phyloP scores from a whole-genome alignment of 73 alveolate species.

The Paramecium caudatum region DNA sequence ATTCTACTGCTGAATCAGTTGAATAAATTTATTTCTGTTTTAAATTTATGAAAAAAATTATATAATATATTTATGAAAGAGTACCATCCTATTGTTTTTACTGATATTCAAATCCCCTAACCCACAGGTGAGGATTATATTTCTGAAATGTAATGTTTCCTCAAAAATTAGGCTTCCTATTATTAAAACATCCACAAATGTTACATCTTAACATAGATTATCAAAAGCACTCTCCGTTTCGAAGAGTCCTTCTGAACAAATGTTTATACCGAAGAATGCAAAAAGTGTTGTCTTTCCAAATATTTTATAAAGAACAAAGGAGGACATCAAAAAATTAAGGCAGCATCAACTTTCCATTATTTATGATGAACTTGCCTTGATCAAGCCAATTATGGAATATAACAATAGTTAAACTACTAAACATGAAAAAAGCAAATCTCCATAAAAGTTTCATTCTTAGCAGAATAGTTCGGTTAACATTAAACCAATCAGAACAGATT shows the following conservation, averaged over 20 bases:
- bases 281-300: neutral
- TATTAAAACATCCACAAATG: neutral
- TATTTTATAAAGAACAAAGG: constrained; percentile 4
- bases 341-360: neutral
- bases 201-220: neutral
- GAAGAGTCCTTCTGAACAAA: neutral
- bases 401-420: neutral
- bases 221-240: neutral
- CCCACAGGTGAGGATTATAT: neutral
- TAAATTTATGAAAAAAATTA: neutral
- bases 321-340: constrained; percentile 21
- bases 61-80: constrained; percentile 5
- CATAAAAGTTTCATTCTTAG: neutral
- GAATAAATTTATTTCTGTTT: too few species aligned
- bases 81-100: constrained; percentile 1
- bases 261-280: neutral
- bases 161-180: neutral
- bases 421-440: constrained; percentile 27
- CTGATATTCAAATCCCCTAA: constrained; percentile 27
- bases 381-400: neutral
- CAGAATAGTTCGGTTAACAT: neutral
- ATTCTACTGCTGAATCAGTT: too few species aligned
- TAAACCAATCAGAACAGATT: constrained; percentile 11
- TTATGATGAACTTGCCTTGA: neutral
- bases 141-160: neutral